Evolutionary conservation across 1,139 yeast species (phyloP).

Genomic region (Entelexis paramagnoliae): DNA sequence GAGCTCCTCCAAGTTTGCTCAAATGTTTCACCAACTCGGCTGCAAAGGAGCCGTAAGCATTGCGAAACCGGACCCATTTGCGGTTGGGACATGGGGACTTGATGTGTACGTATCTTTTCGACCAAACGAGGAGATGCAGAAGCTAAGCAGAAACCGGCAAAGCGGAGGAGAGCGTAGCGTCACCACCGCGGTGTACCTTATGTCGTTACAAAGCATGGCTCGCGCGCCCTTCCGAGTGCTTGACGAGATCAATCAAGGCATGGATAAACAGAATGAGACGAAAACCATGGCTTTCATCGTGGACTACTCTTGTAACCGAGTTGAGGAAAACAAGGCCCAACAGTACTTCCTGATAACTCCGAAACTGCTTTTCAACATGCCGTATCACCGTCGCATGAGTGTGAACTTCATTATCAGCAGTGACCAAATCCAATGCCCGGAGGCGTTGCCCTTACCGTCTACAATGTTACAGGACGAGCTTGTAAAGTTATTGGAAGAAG

Average conservation of each 20-base stretch:
- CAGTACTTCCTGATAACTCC: constrained; percentile 94
- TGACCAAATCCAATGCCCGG: neutral
- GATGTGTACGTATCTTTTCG: constrained; percentile 81
- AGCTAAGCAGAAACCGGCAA: constrained; percentile 76
- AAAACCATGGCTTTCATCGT: constrained; percentile 81
- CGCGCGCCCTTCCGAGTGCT: constrained; percentile 89
- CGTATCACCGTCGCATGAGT: constrained; percentile 72
- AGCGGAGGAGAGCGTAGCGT: constrained; percentile 98
- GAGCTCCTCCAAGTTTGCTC: constrained; percentile 55
- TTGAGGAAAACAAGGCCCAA: constrained; percentile 29
- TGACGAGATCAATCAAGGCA: constrained; percentile 97
- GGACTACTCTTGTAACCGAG: constrained; percentile 53
- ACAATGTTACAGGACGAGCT: neutral
- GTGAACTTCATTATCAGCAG: constrained; percentile 82
- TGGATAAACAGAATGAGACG: constrained; percentile 91
- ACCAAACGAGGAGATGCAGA: constrained; percentile 51
- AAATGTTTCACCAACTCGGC: constrained; percentile 62
- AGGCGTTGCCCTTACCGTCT: neutral
- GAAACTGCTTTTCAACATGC: constrained; percentile 66
- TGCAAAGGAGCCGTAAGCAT: constrained; percentile 73
- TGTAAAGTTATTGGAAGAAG: neutral
- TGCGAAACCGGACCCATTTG: constrained; percentile 37
- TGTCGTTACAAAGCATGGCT: constrained; percentile 85
- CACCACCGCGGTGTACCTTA: constrained; percentile 79
- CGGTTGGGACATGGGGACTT: constrained; percentile 68